phyloP scores from a whole-genome alignment of 23 red algal species.

The Cyanidium caldarium region DNA sequence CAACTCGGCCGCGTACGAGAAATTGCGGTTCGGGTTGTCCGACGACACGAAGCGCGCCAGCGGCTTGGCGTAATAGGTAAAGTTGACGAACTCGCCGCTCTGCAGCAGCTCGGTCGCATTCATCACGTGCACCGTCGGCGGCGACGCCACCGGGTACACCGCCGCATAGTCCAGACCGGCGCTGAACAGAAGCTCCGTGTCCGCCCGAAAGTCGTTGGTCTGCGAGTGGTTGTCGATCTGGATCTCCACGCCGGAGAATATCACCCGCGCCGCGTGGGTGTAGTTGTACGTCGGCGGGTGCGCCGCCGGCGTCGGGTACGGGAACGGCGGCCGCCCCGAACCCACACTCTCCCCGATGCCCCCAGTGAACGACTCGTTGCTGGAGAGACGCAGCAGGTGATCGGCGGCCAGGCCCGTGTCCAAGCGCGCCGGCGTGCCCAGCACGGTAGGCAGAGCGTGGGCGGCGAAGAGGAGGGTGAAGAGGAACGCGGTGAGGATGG shows the following conservation, averaged over 20 bases:
- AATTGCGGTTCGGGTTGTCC: not conserved
- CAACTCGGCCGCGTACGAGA: not conserved
- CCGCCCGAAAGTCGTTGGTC: conserved; percentile 8
- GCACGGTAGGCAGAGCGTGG: too few species aligned
- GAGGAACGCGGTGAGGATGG: too few species aligned
- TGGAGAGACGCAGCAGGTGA: too few species aligned
- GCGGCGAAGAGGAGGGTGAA: too few species aligned
- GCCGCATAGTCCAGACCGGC: not conserved
- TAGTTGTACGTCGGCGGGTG: not conserved
- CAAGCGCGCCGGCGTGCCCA: too few species aligned
- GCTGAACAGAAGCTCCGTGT: not conserved
- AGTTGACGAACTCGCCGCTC: conserved; percentile 4
- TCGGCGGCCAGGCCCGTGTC: too few species aligned
- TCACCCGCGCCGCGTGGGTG: not conserved
- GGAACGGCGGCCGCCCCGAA: not conserved
- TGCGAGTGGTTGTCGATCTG: not conserved
- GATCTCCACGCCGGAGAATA: not conserved
- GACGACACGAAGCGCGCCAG: not conserved
- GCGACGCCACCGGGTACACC: not conserved
- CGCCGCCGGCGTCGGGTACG: not conserved
- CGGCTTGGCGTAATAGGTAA: conserved; percentile 4
- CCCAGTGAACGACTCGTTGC: too few species aligned
- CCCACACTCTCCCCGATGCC: not conserved
- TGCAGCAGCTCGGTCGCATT: not conserved
- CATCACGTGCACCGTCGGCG: not conserved